phyloP scores from a whole-genome alignment of 768 basidiomycete species.

The Suillus discolor region DNA sequence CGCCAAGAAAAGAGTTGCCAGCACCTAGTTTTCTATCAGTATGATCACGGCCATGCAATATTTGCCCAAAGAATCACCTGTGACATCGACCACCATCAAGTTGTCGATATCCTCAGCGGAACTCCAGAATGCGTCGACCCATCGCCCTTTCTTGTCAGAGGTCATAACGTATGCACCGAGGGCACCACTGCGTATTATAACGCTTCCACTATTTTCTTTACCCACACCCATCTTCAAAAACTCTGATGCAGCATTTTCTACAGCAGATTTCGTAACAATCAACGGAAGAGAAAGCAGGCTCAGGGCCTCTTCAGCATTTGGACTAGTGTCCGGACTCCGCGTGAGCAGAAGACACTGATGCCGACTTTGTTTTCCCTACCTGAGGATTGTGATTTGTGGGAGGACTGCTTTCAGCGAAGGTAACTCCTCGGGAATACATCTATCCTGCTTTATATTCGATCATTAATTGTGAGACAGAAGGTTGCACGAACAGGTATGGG shows the following conservation, averaged over 20 bases:
- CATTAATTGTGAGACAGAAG: conserved; percentile 5
- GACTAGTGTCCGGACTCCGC: conserved; percentile 43
- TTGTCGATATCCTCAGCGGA: conserved; percentile 41
- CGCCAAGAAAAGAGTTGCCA: conserved; percentile 90
- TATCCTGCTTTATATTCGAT: conserved; percentile 47
- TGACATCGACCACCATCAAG: conserved; percentile 68
- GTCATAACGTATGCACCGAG: conserved; percentile 71
- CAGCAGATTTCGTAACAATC: conserved; percentile 42
- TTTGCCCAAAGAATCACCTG: conserved; percentile 43
- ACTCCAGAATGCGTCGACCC: conserved; percentile 80
- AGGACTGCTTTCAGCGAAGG: conserved; percentile 64
- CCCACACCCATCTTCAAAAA: conserved; percentile 68
- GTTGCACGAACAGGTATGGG: conserved; percentile 73
- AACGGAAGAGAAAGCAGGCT: conserved; percentile 59
- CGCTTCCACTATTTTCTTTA: conserved; percentile 47
- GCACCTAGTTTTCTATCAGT: conserved; percentile 55
- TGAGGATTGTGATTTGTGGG: conserved; percentile 64
- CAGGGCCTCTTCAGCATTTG: conserved; percentile 86
- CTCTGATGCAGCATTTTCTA: conserved; percentile 67
- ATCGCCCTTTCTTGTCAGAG: conserved; percentile 43
- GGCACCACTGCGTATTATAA: conserved; percentile 76
- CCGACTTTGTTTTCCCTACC: conserved; percentile 41
- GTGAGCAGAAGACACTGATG: neutral
- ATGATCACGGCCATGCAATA: neutral
- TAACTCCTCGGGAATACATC: conserved; percentile 80